A percentile compares a stretch with the other conserved stretches of the same genome.
Conservation (phyloP, 1,139 yeast species). For the Starmera stellimalicola region DNA sequence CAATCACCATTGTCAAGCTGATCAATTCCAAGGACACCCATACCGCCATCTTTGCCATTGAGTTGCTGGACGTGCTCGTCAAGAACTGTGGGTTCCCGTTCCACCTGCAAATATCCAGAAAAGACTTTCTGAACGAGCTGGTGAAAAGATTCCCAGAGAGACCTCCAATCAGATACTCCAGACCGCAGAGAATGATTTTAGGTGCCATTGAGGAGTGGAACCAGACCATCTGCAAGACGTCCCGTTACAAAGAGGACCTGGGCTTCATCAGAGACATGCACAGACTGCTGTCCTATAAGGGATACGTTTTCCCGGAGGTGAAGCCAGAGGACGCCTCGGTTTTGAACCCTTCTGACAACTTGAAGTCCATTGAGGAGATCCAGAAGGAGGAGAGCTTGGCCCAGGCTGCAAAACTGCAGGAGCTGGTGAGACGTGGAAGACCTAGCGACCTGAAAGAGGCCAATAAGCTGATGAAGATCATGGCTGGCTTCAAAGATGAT, state of each 20-base stretch:
- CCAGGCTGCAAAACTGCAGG: constrained; percentile 92
- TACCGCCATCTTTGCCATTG: constrained; percentile 51
- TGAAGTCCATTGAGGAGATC: constrained; percentile 82
- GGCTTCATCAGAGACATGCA: constrained; percentile 95
- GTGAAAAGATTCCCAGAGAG: constrained; percentile 92
- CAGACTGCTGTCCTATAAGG: constrained; percentile 74
- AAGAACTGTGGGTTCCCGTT: constrained; percentile 97
- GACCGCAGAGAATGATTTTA: constrained; percentile 75
- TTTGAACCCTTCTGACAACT: constrained; percentile 80
- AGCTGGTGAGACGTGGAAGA: constrained; percentile 87
- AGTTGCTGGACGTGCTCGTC: constrained; percentile 74
- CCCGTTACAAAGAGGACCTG: constrained; percentile 84
- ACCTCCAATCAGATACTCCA: constrained; percentile 79
- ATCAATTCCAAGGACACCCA: constrained; percentile 80
- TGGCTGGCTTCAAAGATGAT: constrained; percentile 96
- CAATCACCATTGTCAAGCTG: constrained; percentile 76
- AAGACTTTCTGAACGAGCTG: constrained; percentile 87
- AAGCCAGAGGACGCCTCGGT: constrained; percentile 90
- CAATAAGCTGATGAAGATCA: constrained; percentile 88
- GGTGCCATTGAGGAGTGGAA: constrained; percentile 97
- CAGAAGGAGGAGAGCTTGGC: constrained; percentile 90
- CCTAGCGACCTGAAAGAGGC: constrained; percentile 96
- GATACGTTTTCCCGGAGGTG: constrained; percentile 88
- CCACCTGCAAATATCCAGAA: constrained; percentile 88
- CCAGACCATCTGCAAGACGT: constrained; percentile 86